A percentile compares a stretch with the other conserved stretches of the same genome.
Conservation (phyloP, 306 rosid species). For the Fagus sylvatica region DNA sequence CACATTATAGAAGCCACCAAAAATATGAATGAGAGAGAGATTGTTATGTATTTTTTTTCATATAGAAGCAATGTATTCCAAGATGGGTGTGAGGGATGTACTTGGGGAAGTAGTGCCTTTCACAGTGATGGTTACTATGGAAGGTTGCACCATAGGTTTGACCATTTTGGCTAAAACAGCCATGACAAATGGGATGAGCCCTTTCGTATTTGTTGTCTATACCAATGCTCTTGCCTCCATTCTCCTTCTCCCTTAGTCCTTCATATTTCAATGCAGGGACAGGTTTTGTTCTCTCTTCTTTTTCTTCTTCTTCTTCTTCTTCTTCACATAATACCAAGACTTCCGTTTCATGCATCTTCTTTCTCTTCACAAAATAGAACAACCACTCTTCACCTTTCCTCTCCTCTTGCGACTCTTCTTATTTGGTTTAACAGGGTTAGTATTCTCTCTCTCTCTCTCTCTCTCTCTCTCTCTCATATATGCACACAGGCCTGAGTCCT, state of each 20-base stretch:
- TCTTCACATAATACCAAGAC: slow-evolving; percentile 6
- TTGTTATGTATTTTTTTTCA: too few relatives aligned
- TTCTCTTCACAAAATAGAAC: slow-evolving; percentile 38
- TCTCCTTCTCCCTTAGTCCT: slow-evolving; percentile 56
- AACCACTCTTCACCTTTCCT: slow-evolving; percentile 48
- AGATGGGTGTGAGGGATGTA: slow-evolving; percentile 26
- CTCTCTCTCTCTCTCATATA: not conserved
- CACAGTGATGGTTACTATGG: slow-evolving; percentile 60
- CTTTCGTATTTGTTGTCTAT: slow-evolving; percentile 68
- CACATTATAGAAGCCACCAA: not conserved
- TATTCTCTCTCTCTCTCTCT: not conserved
- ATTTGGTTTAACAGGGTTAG: slow-evolving; percentile 75
- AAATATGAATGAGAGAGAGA: not conserved
- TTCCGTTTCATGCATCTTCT: not conserved
- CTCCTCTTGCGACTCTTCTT: slow-evolving; percentile 60
- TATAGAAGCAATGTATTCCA: not conserved
- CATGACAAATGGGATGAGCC: slow-evolving; percentile 65
- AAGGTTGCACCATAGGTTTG: slow-evolving; percentile 62
- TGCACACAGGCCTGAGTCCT: not conserved
- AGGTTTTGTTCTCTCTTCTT: slow-evolving; percentile 29
- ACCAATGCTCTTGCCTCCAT: slow-evolving; percentile 55
- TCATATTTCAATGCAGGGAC: slow-evolving; percentile 40
- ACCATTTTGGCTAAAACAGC: slow-evolving; percentile 68
- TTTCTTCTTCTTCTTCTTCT: not conserved
- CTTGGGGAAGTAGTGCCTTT: slow-evolving; percentile 48